Percentiles rank a stretch among this genome's conserved stretches.
Evolutionary conservation across 768 basidiomycete genomes (phyloP).

Genomic region (Suillus spraguei): DNA sequence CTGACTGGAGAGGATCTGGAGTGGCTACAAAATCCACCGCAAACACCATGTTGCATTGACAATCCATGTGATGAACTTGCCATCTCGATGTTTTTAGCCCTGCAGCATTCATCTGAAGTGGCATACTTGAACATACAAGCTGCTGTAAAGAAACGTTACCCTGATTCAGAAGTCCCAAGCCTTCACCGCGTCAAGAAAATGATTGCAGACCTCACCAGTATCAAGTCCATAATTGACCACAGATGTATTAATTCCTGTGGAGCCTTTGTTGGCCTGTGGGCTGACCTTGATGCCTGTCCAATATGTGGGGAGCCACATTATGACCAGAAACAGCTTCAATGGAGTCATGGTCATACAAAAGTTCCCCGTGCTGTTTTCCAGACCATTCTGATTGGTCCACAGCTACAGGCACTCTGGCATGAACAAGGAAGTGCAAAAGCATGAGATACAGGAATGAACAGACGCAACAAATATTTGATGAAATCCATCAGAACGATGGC

Average conservation of each 20-base stretch:
- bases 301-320: constrained; percentile 30
- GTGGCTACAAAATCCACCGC: constrained; percentile 11
- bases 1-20: constrained; percentile 7
- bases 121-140: constrained; percentile 5
- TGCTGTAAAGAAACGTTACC: neutral
- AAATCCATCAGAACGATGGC: constrained; percentile 21
- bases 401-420: constrained; percentile 41
- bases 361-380: constrained; percentile 20
- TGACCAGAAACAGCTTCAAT: neutral
- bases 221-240: constrained; percentile 25
- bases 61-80: constrained; percentile 7
- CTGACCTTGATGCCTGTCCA: constrained; percentile 16
- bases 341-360: constrained; percentile 10
- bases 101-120: constrained; percentile 12
- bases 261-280: constrained; percentile 27
- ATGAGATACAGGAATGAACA: constrained; percentile 28
- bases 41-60: constrained; percentile 6
- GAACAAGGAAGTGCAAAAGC: constrained; percentile 23
- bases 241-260: constrained; percentile 40
- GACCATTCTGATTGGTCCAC: constrained; percentile 43
- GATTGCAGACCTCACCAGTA: neutral
- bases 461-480: constrained; percentile 21
- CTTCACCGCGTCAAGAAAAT: neutral
- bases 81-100: constrained; percentile 13
- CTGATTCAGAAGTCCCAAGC: neutral